A percentile compares a stretch with the other conserved stretches of the same genome.
These are phyloP conservation scores for Pleurotus salmoneostramineus DNA, from an alignment of 768 basidiomycete species.

Conservation along the genomic window DNA sequence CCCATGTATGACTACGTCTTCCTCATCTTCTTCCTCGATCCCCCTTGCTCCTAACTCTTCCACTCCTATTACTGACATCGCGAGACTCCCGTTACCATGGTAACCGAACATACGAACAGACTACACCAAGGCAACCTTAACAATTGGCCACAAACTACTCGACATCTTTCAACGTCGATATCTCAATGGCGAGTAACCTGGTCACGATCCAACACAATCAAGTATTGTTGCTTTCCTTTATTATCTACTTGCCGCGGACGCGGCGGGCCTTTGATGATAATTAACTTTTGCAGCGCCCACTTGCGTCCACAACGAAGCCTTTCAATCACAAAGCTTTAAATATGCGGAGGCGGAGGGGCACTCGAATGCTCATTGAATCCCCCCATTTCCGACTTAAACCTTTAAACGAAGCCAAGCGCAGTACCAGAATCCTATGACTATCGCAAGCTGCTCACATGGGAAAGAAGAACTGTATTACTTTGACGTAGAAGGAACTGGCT, in stretches of 20 bases:
- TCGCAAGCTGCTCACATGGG: neutral
- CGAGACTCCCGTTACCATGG: no score
- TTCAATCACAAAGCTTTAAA: neutral
- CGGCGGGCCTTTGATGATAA: neutral
- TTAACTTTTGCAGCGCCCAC: neutral
- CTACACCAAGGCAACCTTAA: no score
- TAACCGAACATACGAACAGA: no score
- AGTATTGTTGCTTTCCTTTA: neutral
- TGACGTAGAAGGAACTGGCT: slow-evolving; percentile 16
- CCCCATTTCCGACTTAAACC: no score
- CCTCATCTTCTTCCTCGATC: neutral
- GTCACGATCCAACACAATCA: neutral
- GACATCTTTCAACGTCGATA: neutral
- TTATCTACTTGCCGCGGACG: neutral
- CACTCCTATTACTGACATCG: no score
- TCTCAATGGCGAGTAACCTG: neutral
- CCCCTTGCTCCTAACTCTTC: neutral
- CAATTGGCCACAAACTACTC: no score
- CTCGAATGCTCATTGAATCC: no score
- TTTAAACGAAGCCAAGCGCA: no score
- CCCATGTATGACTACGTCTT: neutral
- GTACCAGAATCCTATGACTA: neutral
- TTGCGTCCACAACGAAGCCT: slow-evolving; percentile 1
- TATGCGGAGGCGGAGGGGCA: neutral
- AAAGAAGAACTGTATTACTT: slow-evolving; percentile 2